Base-by-base conservation (phyloP, 805 yeast genomes). In the Ogataea pini region DNA sequence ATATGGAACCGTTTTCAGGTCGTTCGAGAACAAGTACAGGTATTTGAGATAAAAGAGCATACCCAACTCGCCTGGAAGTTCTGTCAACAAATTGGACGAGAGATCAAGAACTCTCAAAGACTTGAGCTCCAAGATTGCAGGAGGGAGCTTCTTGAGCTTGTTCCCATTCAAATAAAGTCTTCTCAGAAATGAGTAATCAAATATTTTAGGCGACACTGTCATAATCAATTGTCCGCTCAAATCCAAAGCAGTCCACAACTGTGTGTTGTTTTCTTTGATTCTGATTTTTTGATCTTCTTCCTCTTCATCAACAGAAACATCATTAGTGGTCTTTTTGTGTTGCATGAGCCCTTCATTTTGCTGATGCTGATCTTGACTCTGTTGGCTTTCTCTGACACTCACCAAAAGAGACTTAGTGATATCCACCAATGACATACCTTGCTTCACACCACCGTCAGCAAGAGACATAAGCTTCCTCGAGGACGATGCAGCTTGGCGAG, bases 241-340 rank as follows among this genome's bases (percentile, higher is more conserved):
- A 70, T 94, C 99, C 55, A 94, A 72, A 5, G 91, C 92, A 46
- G 95, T 86, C 99, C 99, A 94, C 62, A 87, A 77, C 70, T 91
- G 97, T 50, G 83, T 85, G 31, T 86, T 82, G 61, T 76, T 74
- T 22, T 80, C 77, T 52, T 75, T 76, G 31, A 74, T 68, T 67
- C 83, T 75, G 70, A 82, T 77, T 65, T 86, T 71, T 63, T 83
- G 82, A 59, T 80, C 83, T 61, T 83, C 85, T 58, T 79, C 82
- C 60, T 83, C 86, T 59, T 85, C 88, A 50, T 75, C 71, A 39
- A 75, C 72, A 14, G 71, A 59, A 20, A 58, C 52, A 20, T 64
- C 66, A 39, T 61, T 60, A 4, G 68, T 51, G 39, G 65, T 48
- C 55, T 69, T 60, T 51, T 67, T 58, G 58, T 73, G 64, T 52